Percentiles rank a stretch among this genome's conserved stretches.
These are phyloP conservation scores for Phytophthora idaei DNA, from an alignment of 352 stramenopile species.

Conservation along the genomic window DNA sequence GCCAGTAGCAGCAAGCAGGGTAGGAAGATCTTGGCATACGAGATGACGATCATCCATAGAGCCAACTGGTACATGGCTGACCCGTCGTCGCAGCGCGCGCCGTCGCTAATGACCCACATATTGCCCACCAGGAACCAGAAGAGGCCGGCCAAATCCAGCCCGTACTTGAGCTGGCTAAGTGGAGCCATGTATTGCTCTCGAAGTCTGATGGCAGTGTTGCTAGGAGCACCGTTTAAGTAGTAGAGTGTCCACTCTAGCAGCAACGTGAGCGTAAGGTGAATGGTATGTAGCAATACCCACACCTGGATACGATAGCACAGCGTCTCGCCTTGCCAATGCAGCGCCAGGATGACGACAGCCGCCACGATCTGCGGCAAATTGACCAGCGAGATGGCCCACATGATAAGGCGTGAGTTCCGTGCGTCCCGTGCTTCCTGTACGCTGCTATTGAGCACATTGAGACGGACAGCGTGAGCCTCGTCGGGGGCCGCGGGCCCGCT, in stretches of 20 bases:
- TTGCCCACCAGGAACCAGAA: constrained; percentile 91
- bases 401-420: constrained; percentile 80
- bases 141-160: constrained; percentile 70
- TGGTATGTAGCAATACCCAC: constrained; percentile 81
- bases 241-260: constrained; percentile 80
- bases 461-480: constrained; percentile 78
- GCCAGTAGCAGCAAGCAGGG: constrained; percentile 90
- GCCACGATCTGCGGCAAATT: constrained; percentile 80
- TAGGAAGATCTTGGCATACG: constrained; percentile 93
- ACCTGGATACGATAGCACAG: constrained; percentile 85
- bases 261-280: constrained; percentile 71
- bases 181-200: constrained; percentile 74
- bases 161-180: constrained; percentile 84
- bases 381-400: constrained; percentile 77
- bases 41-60: constrained; percentile 93
- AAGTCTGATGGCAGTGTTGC: constrained; percentile 60
- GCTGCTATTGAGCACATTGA: constrained; percentile 87
- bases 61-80: constrained; percentile 82
- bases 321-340: constrained; percentile 74
- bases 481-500: constrained; percentile 41
- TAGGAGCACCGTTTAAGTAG: constrained; percentile 64
- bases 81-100: constrained; percentile 77
- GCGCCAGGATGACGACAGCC: constrained; percentile 57
- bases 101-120: constrained; percentile 90
- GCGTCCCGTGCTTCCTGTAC: constrained; percentile 81